A percentile compares a stretch with the other conserved stretches of the same genome.
Evolutionary conservation across 805 yeast genomes (phyloP).

Genomic region (Candida saitoana): DNA sequence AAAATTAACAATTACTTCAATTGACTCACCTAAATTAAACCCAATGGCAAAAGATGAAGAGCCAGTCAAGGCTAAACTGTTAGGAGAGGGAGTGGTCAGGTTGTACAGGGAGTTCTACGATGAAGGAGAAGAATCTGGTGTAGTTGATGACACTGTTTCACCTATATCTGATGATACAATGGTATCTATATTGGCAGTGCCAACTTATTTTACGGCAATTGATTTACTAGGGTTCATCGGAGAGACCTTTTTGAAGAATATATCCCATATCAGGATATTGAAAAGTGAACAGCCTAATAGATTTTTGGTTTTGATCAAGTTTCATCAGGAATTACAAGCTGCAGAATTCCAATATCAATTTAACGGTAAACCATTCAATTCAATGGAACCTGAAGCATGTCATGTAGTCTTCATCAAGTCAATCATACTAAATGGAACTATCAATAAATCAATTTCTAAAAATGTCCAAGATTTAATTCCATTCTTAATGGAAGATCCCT

Average conservation of each 20-base stretch:
- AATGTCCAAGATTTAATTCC: constrained; percentile 44
- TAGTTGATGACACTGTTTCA: constrained; percentile 5
- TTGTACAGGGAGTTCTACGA: constrained; percentile 54
- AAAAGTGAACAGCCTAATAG: constrained; percentile 63
- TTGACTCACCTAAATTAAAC: constrained; percentile 18
- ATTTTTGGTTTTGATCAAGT: constrained; percentile 75
- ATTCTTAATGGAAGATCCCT: constrained; percentile 69
- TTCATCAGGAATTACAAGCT: constrained; percentile 52
- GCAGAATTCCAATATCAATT: constrained; percentile 59
- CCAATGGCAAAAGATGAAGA: constrained; percentile 26
- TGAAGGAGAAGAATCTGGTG: constrained; percentile 5
- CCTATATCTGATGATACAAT: constrained; percentile 55
- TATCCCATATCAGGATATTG: constrained; percentile 71
- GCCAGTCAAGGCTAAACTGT: constrained; percentile 56
- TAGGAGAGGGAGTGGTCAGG: constrained; percentile 73
- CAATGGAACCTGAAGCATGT: constrained; percentile 87
- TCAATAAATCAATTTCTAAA: constrained; percentile 10
- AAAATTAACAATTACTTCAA: constrained; percentile 22
- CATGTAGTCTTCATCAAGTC: constrained; percentile 69
- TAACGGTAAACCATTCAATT: constrained; percentile 73
- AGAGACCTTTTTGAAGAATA: constrained; percentile 46
- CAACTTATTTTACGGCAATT: constrained; percentile 80
- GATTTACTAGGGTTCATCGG: constrained; percentile 82
- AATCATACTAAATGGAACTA: constrained; percentile 37
- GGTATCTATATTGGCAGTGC: constrained; percentile 79